Percentiles rank a stretch among this genome's conserved stretches.
phyloP scores from a whole-genome alignment of 805 yeast genomes.

The Cyberlindnera suaveolens region DNA sequence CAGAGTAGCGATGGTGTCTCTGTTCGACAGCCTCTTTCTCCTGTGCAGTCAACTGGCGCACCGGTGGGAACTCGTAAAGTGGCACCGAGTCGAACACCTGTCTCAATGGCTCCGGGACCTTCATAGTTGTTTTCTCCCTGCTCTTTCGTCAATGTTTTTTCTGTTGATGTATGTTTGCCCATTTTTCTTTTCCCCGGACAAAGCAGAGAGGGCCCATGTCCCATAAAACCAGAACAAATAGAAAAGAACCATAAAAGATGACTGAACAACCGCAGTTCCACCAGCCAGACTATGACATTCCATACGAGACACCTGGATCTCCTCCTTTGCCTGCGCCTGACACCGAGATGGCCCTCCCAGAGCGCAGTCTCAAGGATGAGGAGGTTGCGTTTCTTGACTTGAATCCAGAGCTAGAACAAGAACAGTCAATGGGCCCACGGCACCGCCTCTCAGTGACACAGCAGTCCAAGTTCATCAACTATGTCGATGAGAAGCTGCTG shows the following conservation, averaged over 20 bases:
- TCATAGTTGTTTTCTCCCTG: background rate
- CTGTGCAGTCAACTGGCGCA: conserved; percentile 23
- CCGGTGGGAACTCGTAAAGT: conserved; percentile 34
- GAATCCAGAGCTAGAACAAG: conserved; percentile 18
- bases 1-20: conserved; percentile 22
- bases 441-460: conserved; percentile 37
- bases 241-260: background rate
- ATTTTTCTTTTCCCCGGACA: too few species aligned
- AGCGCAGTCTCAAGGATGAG: conserved; percentile 5
- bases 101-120: conserved; percentile 38
- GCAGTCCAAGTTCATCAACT: conserved; percentile 48
- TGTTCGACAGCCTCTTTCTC: conserved; percentile 19
- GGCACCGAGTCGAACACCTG: conserved; percentile 49
- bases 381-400: conserved; percentile 19
- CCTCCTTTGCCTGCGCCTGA: conserved; percentile 23
- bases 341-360: conserved; percentile 12
- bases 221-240: background rate
- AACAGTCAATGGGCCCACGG: background rate
- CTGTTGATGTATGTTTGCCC: too few species aligned
- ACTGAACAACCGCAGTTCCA: too few species aligned
- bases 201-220: background rate
- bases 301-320: conserved; percentile 16
- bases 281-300: conserved; percentile 8
- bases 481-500: conserved; percentile 48
- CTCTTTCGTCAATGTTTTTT: background rate